Conservation (phyloP, 1,139 yeast species). For the Debaryomycetaceae sp. region DNA sequence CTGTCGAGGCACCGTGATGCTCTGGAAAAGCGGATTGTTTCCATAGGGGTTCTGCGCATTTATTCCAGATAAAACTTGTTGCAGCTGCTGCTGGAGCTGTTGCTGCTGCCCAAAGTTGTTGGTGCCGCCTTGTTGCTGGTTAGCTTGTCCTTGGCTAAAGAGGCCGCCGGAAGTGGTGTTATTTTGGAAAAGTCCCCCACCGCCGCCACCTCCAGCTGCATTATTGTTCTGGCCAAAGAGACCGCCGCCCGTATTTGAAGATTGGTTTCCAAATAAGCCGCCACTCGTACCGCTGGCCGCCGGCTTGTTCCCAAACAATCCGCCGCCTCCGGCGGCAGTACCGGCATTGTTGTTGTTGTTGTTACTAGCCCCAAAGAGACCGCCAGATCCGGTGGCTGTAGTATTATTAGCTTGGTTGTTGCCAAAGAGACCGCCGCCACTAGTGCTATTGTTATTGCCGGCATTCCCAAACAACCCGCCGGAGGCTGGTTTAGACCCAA, state of each 20-base stretch:
- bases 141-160: slow-evolving; percentile 2
- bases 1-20: slow-evolving; percentile 14
- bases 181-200: slow-evolving; percentile 14
- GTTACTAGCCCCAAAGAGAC: slow-evolving; percentile 8
- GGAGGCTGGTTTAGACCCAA: slow-evolving; percentile 5
- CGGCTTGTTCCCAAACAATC: slow-evolving; percentile 12
- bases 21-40: slow-evolving; percentile 50
- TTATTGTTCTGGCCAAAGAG: slow-evolving; percentile 9
- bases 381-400: slow-evolving; percentile 5
- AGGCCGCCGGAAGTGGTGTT: background rate
- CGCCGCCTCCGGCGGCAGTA: slow-evolving; percentile 7
- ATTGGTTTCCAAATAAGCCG: slow-evolving; percentile 6
- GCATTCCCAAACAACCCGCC: slow-evolving; percentile 17
- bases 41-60: slow-evolving; percentile 65
- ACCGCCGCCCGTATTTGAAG: slow-evolving; percentile 8
- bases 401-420: slow-evolving; percentile 3
- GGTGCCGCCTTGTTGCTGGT: slow-evolving; percentile 1
- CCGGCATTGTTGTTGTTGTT: slow-evolving; percentile 2
- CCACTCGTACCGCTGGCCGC: slow-evolving; percentile 9
- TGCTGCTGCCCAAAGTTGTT: slow-evolving; percentile 4
- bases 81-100: slow-evolving; percentile 14
- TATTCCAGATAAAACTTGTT: slow-evolving; percentile 29
- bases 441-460: slow-evolving; percentile 6
- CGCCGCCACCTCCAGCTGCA: slow-evolving; percentile 7
- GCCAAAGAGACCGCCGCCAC: slow-evolving; percentile 14